Conservation (phyloP, 495 filamentous ascomycete species). For the Chaetomium fimeti region DNA sequence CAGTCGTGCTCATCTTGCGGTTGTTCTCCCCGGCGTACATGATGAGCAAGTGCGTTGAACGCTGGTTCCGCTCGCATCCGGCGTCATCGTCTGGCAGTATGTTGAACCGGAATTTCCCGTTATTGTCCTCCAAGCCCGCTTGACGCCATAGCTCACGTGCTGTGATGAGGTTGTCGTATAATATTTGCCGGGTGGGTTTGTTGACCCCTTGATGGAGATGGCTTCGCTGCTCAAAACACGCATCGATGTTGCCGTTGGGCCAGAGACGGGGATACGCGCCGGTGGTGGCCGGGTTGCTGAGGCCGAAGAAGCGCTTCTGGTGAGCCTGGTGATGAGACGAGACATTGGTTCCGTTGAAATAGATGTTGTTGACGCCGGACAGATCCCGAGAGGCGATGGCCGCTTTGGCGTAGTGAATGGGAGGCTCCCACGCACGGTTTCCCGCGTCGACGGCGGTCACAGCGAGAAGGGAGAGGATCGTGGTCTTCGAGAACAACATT, state of each 20-base stretch:
- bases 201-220: not conserved
- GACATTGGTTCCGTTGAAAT: not conserved
- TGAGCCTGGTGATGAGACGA: not conserved
- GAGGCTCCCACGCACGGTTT: constrained; percentile 1
- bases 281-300: not conserved
- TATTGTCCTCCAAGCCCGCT: not conserved
- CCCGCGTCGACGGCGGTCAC: not conserved
- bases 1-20: not conserved
- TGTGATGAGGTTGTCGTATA: not conserved
- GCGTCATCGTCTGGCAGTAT: not conserved
- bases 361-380: not conserved
- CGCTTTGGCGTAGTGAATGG: not conserved
- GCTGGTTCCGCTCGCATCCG: not conserved
- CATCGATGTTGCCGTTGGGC: not conserved
- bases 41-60: constrained; percentile 3
- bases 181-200: not conserved
- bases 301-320: constrained; percentile 2
- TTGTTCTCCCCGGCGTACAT: not conserved
- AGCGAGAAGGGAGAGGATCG: not conserved
- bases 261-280: not conserved
- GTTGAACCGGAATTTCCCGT: not conserved
- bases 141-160: not conserved
- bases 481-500: not conserved
- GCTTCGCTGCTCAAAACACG: not conserved
- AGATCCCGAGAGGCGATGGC: constrained; percentile 2